Conservation (phyloP, 2,329 filamentous ascomycete species). For the Aspergillus sp. region DNA sequence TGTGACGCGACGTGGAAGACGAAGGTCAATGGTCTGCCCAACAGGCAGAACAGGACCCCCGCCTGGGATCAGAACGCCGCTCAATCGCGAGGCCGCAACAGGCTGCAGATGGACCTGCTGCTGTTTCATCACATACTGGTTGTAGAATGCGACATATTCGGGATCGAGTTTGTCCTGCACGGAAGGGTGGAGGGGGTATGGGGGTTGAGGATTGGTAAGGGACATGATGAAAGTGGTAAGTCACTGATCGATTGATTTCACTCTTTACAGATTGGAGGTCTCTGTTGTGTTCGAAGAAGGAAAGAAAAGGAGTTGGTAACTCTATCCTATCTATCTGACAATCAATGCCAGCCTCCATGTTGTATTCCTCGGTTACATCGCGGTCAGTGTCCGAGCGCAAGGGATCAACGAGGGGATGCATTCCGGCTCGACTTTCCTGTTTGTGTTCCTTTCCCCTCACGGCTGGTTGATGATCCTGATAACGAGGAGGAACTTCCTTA, state of each 20-base stretch:
- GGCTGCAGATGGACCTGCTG: slow-evolving; percentile 60
- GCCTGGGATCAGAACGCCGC: slow-evolving; percentile 56
- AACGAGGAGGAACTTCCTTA: background rate
- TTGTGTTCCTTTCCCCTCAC: background rate
- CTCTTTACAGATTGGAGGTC: background rate
- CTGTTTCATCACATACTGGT: slow-evolving; percentile 52
- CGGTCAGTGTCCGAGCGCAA: background rate
- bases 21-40: slow-evolving; percentile 49
- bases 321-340: background rate
- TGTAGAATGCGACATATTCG: slow-evolving; percentile 58
- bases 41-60: slow-evolving; percentile 54
- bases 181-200: slow-evolving; percentile 54
- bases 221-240: slow-evolving; percentile 18
- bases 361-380: slow-evolving; percentile 3
- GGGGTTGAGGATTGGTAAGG: slow-evolving; percentile 31
- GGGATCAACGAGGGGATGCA: background rate
- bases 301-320: background rate
- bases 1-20: slow-evolving; percentile 47
- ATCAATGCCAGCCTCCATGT: background rate
- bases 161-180: slow-evolving; percentile 50
- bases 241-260: background rate
- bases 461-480: background rate
- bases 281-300: background rate
- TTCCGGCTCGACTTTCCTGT: background rate
- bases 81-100: slow-evolving; percentile 53